Evolutionary conservation across 495 filamentous ascomycete genomes (phyloP), one percentile per base, ranked within the genome.

Genomic region (Annulohypoxylon moriforme): DNA sequence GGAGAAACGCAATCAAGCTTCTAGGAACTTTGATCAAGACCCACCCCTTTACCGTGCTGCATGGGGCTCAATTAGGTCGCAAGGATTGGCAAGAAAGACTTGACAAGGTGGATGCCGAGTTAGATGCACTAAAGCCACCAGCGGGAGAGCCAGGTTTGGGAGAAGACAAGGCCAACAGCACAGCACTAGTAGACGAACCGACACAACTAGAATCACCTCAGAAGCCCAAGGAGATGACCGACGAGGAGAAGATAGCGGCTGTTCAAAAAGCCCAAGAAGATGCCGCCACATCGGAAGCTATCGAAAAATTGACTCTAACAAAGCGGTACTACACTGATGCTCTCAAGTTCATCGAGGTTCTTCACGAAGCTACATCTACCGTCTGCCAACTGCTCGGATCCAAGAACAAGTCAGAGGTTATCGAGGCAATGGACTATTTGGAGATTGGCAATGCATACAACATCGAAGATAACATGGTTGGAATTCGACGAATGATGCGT

Each of bases 361-460:
- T 99, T 16, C 94, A 97, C 73, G 86, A 89, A 11, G 92, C 92
- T 33, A 94, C 93, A 0, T 83, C 80, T 2, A 85, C 89, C 11
- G 89, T 98, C 16, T 92, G 90, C 67, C 95, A 97, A 79, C 86
- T 99, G 4, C 85, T 99, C 9, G 90, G 92, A 5, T 95, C 94
- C 13, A 93, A 92, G 75, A 99, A 98, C 83, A 98, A 98, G 84
- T 96, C 91, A 68, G 96, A 99, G 78, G 92, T 97, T 24, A 97
- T 98, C 62, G 96, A 98, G 76, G 96, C 96, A 3, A 99, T 99
- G 94, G 96, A 99, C 75, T 98, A 96, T 80, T 97, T 98, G 73
- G 93, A 94, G 64, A 89, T 97, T 31, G 87, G 95, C 36, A 94
- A 99, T 79, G 94, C 93, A 6, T 98, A 98, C 86, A 94, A 94